Evolutionary conservation across 495 filamentous ascomycete species (phyloP).

Genomic region (Evansstolkia leycettana): DNA sequence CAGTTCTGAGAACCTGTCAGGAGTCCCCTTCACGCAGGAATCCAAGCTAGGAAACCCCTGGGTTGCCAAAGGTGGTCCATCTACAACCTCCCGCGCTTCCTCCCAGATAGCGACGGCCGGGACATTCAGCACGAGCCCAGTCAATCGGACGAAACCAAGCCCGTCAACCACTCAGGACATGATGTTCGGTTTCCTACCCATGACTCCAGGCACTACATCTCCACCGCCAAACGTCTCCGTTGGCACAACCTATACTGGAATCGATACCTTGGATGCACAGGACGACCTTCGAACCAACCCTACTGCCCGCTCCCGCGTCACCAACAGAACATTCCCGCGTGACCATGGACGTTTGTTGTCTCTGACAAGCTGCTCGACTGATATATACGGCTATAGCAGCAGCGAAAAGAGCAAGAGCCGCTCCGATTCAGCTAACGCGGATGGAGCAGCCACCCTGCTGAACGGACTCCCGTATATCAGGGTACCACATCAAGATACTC

Average conservation of each 20-base stretch:
- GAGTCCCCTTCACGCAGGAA: constrained; percentile 5
- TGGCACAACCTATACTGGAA: constrained; percentile 8
- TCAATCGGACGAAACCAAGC: constrained; percentile 10
- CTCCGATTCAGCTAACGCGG: constrained; percentile 5
- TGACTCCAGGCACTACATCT: constrained; percentile 9
- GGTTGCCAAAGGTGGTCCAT: constrained; percentile 3
- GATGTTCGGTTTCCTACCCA: constrained; percentile 19
- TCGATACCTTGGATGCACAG: constrained; percentile 10
- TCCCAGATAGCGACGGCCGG: too few relatives aligned
- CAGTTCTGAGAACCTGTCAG: constrained; percentile 7
- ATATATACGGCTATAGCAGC: constrained; percentile 26
- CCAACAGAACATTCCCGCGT: constrained; percentile 10
- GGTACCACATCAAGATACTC: constrained; percentile 10
- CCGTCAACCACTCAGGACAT: constrained; percentile 14
- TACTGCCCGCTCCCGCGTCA: constrained; percentile 5
- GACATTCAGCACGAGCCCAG: constrained; percentile 9
- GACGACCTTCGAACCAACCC: constrained; percentile 11
- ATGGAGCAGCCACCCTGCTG: constrained; percentile 15
- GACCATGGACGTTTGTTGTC: constrained; percentile 14
- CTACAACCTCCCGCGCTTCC: constrained; percentile 1
- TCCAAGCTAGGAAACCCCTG: constrained; percentile 5
- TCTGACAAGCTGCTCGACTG: constrained; percentile 12
- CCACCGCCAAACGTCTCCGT: constrained; percentile 4
- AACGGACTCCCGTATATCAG: constrained; percentile 28
- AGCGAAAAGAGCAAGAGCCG: constrained; percentile 15